These are phyloP conservation scores for Thielaviopsis euricoi DNA, from an alignment of 2,329 filamentous ascomycete species.

Conservation along the genomic window DNA sequence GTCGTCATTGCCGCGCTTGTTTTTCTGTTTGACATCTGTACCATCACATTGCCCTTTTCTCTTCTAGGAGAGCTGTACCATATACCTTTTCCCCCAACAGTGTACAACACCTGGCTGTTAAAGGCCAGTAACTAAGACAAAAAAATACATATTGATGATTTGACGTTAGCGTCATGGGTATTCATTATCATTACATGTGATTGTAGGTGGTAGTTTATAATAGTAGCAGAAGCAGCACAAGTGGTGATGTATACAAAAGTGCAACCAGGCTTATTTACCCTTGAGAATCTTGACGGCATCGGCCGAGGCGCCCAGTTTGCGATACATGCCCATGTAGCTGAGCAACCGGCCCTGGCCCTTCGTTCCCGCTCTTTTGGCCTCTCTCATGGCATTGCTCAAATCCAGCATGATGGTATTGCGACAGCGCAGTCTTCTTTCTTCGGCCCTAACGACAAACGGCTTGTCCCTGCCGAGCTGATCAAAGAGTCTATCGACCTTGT, in stretches of 20 bases:
- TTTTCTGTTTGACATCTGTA: slow-evolving; percentile 8
- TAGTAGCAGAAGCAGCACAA: too few species aligned
- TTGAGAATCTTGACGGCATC: slow-evolving; percentile 34
- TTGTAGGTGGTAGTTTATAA: neutral
- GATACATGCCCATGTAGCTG: slow-evolving; percentile 36
- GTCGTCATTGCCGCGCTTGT: neutral
- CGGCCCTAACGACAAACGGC: slow-evolving; percentile 33
- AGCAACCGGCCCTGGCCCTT: slow-evolving; percentile 29
- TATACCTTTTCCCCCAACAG: neutral
- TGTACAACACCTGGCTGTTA: neutral
- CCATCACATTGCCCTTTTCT: neutral
- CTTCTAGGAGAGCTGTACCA: neutral
- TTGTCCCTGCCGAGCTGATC: slow-evolving; percentile 30
- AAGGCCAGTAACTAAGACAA: neutral
- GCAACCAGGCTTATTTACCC: slow-evolving; percentile 6
- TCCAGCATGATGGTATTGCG: slow-evolving; percentile 41
- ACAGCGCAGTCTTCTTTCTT: slow-evolving; percentile 35
- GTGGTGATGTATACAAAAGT: neutral
- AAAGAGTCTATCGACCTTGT: slow-evolving; percentile 29
- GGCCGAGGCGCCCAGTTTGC: slow-evolving; percentile 32
- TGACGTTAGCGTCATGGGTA: neutral
- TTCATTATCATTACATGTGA: neutral
- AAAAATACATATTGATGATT: slow-evolving; percentile 5
- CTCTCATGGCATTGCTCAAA: slow-evolving; percentile 31
- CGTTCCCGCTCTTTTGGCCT: slow-evolving; percentile 26